Percentiles rank a stretch among this genome's conserved stretches.
These are phyloP conservation scores for Colletotrichum liriopes DNA, from an alignment of 2,329 filamentous ascomycete genomes.

Conservation along the genomic window DNA sequence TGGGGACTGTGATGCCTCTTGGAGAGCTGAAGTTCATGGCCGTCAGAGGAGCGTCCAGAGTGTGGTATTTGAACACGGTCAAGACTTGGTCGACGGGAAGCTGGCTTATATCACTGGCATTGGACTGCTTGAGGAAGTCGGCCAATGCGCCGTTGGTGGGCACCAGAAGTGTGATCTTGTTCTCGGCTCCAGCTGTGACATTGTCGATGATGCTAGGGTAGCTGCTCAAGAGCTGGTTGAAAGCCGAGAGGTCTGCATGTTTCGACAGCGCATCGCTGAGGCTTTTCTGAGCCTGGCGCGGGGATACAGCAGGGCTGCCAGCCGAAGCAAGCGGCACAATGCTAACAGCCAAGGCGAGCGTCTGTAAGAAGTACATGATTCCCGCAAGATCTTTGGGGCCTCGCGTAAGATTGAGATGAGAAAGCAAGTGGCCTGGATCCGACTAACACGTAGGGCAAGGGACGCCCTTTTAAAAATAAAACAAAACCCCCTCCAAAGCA, in stretches of 20 bases:
- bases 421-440: not conserved
- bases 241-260: slow-evolving; percentile 33
- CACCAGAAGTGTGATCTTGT: slow-evolving; percentile 36
- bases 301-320: not conserved
- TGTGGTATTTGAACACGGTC: slow-evolving; percentile 55
- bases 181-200: not conserved
- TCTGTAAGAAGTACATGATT: slow-evolving; percentile 20
- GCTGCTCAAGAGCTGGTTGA: slow-evolving; percentile 27
- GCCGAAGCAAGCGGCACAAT: slow-evolving; percentile 1
- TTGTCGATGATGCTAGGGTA: slow-evolving; percentile 26
- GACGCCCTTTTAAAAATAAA: not conserved
- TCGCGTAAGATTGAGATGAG: not conserved
- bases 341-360: not conserved
- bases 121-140: slow-evolving; percentile 27
- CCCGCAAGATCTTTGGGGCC: not conserved
- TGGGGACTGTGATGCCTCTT: slow-evolving; percentile 44
- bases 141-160: slow-evolving; percentile 37
- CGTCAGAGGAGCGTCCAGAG: slow-evolving; percentile 42
- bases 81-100: slow-evolving; percentile 52
- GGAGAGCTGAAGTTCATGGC: slow-evolving; percentile 39
- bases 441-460: not conserved
- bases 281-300: slow-evolving; percentile 15
- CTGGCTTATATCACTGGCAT: slow-evolving; percentile 50
- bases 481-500: not conserved
- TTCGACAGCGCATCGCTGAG: slow-evolving; percentile 23